phyloP scores from a whole-genome alignment of 352 stramenopile species.

The Globisporangium irregulare region DNA sequence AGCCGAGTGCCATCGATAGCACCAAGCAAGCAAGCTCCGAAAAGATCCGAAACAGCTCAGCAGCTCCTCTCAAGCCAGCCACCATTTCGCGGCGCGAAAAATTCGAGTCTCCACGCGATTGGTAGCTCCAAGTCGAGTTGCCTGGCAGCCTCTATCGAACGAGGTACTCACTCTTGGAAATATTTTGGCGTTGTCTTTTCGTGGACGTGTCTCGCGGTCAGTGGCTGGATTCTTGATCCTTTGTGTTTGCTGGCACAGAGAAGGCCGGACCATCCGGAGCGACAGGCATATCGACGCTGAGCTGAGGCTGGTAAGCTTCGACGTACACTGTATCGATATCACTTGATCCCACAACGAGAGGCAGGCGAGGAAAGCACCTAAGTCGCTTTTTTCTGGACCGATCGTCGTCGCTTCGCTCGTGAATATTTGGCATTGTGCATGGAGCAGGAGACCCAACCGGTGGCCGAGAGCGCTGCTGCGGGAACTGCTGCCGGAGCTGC shows the following conservation, averaged over 20 bases:
- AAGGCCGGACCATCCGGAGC: not conserved
- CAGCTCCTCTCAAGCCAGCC: not conserved
- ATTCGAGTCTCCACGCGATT: not conserved
- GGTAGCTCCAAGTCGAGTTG: not conserved
- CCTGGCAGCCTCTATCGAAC: constrained; percentile 10
- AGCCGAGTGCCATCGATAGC: not conserved
- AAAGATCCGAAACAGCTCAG: not conserved
- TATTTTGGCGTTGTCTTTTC: not conserved
- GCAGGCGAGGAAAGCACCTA: not conserved
- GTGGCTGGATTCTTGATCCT: constrained; percentile 1
- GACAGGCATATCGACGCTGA: not conserved
- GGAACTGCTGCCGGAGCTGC: not conserved
- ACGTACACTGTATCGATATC: not conserved
- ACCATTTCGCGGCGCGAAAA: constrained; percentile 1
- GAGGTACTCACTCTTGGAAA: not conserved
- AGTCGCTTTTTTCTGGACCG: constrained; percentile 5
- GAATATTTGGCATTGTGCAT: constrained; percentile 10
- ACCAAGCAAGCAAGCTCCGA: not conserved
- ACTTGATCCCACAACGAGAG: not conserved
- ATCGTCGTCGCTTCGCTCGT: not conserved
- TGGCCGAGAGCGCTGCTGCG: constrained; percentile 1
- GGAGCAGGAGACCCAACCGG: constrained; percentile 6
- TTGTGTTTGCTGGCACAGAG: not conserved
- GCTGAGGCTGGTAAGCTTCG: not conserved
- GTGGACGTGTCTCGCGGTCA: constrained; percentile 5